Conservation (phyloP, 768 basidiomycete genomes). For the Gelatoporia subvermispora region DNA sequence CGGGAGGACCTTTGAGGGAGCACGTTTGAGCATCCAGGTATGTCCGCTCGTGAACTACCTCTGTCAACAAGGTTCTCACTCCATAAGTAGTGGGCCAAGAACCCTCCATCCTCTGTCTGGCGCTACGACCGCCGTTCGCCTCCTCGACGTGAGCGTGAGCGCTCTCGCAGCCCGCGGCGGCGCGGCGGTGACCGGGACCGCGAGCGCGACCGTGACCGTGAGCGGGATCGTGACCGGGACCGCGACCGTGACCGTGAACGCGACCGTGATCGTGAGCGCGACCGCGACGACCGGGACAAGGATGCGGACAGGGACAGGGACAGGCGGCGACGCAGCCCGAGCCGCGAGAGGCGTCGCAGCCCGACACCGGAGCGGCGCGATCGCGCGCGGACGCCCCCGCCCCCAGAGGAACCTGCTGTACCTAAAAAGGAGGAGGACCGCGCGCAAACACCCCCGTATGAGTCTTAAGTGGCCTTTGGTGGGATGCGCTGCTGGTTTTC, state of each 20-base stretch:
- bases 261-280: constrained; percentile 32
- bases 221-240: constrained; percentile 29
- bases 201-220: constrained; percentile 22
- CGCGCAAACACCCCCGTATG: constrained; percentile 58
- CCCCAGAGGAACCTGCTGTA: constrained; percentile 32
- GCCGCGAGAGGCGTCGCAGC: constrained; percentile 43
- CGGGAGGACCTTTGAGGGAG: constrained; percentile 68
- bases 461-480: constrained; percentile 23
- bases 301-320: constrained; percentile 32
- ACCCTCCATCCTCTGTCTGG: constrained; percentile 81
- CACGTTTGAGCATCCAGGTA: constrained; percentile 71
- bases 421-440: constrained; percentile 44
- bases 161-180: constrained; percentile 53
- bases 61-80: not conserved
- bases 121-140: constrained; percentile 60
- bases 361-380: constrained; percentile 42
- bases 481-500: constrained; percentile 1
- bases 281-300: constrained; percentile 22
- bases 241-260: constrained; percentile 28
- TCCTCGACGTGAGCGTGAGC: constrained; percentile 38
- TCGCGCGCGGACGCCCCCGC: constrained; percentile 52
- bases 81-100: constrained; percentile 64
- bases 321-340: constrained; percentile 45
- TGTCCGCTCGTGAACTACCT: constrained; percentile 11
- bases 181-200: constrained; percentile 19